Percentiles rank a stretch among this genome's conserved stretches.
Conservation (phyloP, 78 protist genomes). For the Goniomonas avonlea region DNA sequence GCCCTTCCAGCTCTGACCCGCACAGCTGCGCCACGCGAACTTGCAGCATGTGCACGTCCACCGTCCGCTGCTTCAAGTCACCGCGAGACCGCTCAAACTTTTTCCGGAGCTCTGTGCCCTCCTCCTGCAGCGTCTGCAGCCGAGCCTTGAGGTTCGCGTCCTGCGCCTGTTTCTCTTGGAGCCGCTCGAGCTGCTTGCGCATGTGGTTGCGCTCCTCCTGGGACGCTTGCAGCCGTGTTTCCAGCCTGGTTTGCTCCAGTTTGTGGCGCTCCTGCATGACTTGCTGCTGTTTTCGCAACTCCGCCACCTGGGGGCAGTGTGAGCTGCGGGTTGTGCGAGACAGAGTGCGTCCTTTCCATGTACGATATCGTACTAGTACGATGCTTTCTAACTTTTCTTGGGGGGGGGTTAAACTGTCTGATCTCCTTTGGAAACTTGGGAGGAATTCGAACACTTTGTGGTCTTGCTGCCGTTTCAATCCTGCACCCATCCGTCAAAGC, state of each 20-base stretch:
- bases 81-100: slow-evolving; percentile 26
- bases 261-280: not conserved
- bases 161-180: slow-evolving; percentile 22
- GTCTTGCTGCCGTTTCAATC: too few species aligned
- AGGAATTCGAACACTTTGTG: too few species aligned
- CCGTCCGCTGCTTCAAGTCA: slow-evolving; percentile 30
- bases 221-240: slow-evolving; percentile 10
- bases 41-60: slow-evolving; percentile 31
- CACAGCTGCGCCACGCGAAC: slow-evolving; percentile 32
- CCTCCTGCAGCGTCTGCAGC: slow-evolving; percentile 3
- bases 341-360: too few species aligned
- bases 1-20: slow-evolving; percentile 28
- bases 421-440: too few species aligned
- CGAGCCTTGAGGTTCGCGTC: slow-evolving; percentile 1
- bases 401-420: too few species aligned
- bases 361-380: too few species aligned
- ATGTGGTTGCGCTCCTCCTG: slow-evolving; percentile 30
- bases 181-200: slow-evolving; percentile 31
- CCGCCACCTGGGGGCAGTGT: too few species aligned
- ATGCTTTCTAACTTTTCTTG: too few species aligned
- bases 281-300: slow-evolving; percentile 4
- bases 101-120: slow-evolving; percentile 13
- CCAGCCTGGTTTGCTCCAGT: slow-evolving; percentile 22
- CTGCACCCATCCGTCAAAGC: too few species aligned
- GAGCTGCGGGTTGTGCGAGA: too few species aligned